phyloP scores from a whole-genome alignment of 768 basidiomycete species.

The Suillus clintonianus region DNA sequence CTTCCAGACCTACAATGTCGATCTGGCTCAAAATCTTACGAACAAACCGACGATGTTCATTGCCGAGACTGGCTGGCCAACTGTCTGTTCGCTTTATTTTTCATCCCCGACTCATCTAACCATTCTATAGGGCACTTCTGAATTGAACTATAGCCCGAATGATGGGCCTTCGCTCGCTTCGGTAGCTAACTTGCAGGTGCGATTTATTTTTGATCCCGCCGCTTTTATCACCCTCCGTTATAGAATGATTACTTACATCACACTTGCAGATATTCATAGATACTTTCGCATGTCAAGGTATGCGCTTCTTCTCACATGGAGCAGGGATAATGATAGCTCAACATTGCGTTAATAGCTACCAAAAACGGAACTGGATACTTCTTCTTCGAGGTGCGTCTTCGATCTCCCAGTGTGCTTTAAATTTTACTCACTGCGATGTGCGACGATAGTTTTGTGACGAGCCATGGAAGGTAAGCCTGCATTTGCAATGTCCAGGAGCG shows the following conservation, averaged over 20 bases:
- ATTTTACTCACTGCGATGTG: not conserved
- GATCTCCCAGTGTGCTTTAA: not conserved
- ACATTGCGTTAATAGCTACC: conserved; percentile 56
- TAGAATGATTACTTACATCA: conserved; percentile 9
- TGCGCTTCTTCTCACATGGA: conserved; percentile 8
- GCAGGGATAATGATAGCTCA: conserved; percentile 8
- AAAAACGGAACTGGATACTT: conserved; percentile 81
- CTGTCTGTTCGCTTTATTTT: conserved; percentile 43
- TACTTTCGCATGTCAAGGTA: conserved; percentile 71
- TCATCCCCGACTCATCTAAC: not conserved
- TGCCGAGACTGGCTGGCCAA: conserved; percentile 92
- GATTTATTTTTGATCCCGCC: not conserved
- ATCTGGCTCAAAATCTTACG: conserved; percentile 50
- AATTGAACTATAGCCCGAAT: conserved; percentile 49
- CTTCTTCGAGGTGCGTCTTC: conserved; percentile 69
- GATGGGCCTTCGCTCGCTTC: conserved; percentile 74
- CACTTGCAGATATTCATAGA: conserved; percentile 70
- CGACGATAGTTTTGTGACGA: conserved; percentile 66
- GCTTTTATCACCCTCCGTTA: not conserved
- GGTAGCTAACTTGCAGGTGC: conserved; percentile 57
- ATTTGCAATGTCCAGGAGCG: not conserved
- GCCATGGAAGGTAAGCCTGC: conserved; percentile 66
- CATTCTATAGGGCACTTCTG: conserved; percentile 64
- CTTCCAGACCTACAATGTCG: conserved; percentile 70
- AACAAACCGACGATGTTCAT: conserved; percentile 86